Evolutionary conservation across 768 basidiomycete genomes (phyloP), one percentile per base, ranked within the genome.

Genomic region (Mrakia frigida): DNA sequence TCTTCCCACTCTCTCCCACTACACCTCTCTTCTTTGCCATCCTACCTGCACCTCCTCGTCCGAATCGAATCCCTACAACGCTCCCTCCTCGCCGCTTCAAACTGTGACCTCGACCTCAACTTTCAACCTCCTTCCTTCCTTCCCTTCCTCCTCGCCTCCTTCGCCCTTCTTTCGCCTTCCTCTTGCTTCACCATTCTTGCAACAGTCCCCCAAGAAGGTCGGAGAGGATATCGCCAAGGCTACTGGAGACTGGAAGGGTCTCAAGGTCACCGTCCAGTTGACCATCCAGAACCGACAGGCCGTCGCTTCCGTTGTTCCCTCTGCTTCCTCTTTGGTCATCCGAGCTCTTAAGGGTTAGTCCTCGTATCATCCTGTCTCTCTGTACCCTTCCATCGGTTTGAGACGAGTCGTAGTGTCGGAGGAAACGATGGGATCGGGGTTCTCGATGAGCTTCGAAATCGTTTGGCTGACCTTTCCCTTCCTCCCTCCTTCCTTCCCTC

Each of bases 211-310:
- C 81, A 99, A 99, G 88, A 98, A 98, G 87, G 97, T 99, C 86
- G 97, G 97, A 86, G 97, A 99, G 93, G 97, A 99, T 86, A 99
- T 99, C 84, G 97, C 97, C 81, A 99, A 99, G 85, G 96, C 96
- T 76, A 99, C 97, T 78, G 89, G 90, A 68, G 90, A 90, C 84
- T 99, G 97, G 97, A 99, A 99, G 86, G 97, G 97, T 87, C 93
- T 98, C 83, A 93, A 95, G 79, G 96, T 99, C 77, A 98, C 97
- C 80, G 94, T 98, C 80, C 94, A 98, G 85, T 89, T 98, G 78
- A 98, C 96, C 77, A 98, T 98, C 85, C 97, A 98, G 89, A 99
- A 99, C 86, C 94, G 97, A 85, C 97, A 99, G 90, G 97, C 97
- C 74, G 87, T 91, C 80, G 94, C 98, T 82, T 88, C 94, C 76